A percentile compares a stretch with the other conserved stretches of the same genome.
These are phyloP conservation scores for Hydnomerulius pinastri DNA, from an alignment of 768 basidiomycete genomes.

Conservation along the genomic window DNA sequence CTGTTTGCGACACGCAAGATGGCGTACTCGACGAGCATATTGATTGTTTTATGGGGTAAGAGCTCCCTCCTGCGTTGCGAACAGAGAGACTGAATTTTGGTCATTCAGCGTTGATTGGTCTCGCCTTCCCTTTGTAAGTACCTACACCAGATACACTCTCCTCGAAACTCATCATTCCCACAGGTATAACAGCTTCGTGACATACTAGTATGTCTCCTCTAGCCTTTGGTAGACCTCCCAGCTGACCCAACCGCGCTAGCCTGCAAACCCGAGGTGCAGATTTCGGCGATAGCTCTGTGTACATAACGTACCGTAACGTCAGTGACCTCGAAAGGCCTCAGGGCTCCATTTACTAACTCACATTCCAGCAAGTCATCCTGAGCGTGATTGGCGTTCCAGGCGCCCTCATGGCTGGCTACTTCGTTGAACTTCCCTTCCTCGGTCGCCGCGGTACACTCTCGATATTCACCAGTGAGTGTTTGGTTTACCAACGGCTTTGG, in stretches of 20 bases:
- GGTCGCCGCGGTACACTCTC: constrained; percentile 57
- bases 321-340: not conserved
- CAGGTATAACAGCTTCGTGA: constrained; percentile 54
- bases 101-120: constrained; percentile 64
- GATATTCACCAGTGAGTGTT: constrained; percentile 45
- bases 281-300: constrained; percentile 68
- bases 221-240: not conserved
- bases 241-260: constrained; percentile 34
- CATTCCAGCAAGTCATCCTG: constrained; percentile 51
- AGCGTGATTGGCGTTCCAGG: constrained; percentile 61
- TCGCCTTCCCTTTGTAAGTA: constrained; percentile 69
- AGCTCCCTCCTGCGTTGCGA: not conserved
- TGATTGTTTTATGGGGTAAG: constrained; percentile 57
- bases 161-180: not conserved
- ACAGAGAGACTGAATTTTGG: not conserved
- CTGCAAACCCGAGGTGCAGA: constrained; percentile 65
- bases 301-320: constrained; percentile 77
- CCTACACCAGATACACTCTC: not conserved
- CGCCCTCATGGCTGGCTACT: constrained; percentile 53
- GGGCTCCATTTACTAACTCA: constrained; percentile 8
- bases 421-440: constrained; percentile 51
- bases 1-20: constrained; percentile 53
- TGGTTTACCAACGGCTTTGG: not conserved
- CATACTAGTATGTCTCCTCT: constrained; percentile 43
- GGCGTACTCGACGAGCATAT: constrained; percentile 49